These are phyloP conservation scores for Colletotrichum tanaceti DNA, from an alignment of 2,329 filamentous ascomycete genomes.

Conservation along the genomic window DNA sequence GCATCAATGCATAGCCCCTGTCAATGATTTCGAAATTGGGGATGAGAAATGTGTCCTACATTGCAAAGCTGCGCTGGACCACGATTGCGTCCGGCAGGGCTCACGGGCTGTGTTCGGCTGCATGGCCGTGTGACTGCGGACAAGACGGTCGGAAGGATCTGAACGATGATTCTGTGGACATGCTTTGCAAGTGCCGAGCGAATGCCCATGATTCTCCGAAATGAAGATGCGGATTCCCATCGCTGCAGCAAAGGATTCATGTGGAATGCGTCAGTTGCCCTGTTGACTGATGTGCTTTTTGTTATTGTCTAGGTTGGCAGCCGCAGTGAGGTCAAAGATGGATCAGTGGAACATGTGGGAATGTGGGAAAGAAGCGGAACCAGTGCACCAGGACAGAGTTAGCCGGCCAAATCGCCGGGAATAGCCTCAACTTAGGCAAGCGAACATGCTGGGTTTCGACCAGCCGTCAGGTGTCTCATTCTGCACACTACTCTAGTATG, in stretches of 20 bases:
- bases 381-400: not conserved
- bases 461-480: not conserved
- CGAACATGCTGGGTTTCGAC: not conserved
- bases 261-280: not conserved
- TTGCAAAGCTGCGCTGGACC: slow-evolving; percentile 32
- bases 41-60: not conserved
- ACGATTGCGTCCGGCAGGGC: slow-evolving; percentile 4
- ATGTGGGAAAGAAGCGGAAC: not conserved
- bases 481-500: not conserved
- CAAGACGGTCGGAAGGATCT: not conserved
- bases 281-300: not conserved
- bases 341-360: not conserved
- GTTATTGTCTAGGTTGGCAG: not conserved
- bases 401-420: slow-evolving; percentile 4
- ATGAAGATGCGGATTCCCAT: not conserved
- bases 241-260: not conserved
- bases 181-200: slow-evolving; percentile 21
- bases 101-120: slow-evolving; percentile 10
- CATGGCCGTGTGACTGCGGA: slow-evolving; percentile 28
- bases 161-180: slow-evolving; percentile 4
- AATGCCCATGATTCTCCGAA: too few relatives aligned
- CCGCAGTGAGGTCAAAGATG: not conserved
- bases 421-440: slow-evolving; percentile 19
- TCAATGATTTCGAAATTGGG: slow-evolving; percentile 11
- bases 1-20: not conserved